Base-by-base conservation (phyloP, 1,284 basidiomycete genomes). In the Microbotryomycetes sp. region DNA sequence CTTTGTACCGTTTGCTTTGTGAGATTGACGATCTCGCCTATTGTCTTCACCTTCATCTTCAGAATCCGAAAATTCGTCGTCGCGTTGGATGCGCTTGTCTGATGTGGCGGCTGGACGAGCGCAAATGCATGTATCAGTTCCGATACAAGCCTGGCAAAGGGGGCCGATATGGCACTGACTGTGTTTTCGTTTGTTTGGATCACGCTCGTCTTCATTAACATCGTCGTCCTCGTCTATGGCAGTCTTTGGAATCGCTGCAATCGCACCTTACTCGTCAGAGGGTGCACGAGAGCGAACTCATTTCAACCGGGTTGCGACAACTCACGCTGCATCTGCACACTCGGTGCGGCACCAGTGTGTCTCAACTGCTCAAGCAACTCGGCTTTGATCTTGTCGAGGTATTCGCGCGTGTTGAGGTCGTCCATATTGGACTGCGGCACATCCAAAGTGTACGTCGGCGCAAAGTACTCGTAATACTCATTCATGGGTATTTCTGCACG, bases 391-490 rank as follows among this genome's bases (percentile, higher is more conserved):
- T 94, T 90, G 57, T 96, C 89, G 53, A 98, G 80, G 74, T 98
- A 99, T 68, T 89, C 88, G 9, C 83, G 83, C 2, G 90, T 90
- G 74, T 99, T 99, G 78, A 94, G 80, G 72, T 99, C 93, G 70
- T 97, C 91, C 73, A 92, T 90, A 74, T 98, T 99, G 30, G 91
- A 94, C 4, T 92, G 80, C 67, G 88, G 88, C 27, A 99, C 96
- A 73, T 99, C 92, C n/a, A 99, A 82, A 71, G 91, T 85, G 73
- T 98, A 97, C 72, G 96, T 91, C 1, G 96, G 96, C 0, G 96
- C 96, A 75, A 97, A 98, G 77, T 98, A 98, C 75, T 98, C 94
- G 75, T 96, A 97, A 77, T 98, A 97, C 76, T 97, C 93, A 73
- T 97, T 97, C 67, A 92, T 88, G 0, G 92, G 92, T 57, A 97